phyloP scores from a whole-genome alignment of 192 early-diverging fungal genomes.

The Entomortierella parvispora region DNA sequence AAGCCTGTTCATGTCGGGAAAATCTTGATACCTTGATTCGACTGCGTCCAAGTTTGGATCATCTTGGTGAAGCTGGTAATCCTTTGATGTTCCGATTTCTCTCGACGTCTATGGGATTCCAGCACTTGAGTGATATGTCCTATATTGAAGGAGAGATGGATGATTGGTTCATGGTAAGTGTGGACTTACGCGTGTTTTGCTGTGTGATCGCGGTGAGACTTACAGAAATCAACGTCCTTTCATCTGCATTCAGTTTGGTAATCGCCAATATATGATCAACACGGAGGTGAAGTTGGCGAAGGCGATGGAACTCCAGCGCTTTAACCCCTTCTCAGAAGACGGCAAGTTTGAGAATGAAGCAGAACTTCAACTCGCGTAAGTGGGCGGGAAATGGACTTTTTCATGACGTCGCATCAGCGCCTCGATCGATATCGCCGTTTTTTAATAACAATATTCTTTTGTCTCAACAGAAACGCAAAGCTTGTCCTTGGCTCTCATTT shows the following conservation, averaged over 20 bases:
- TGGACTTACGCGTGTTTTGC: neutral
- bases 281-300: constrained; percentile 47
- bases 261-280: constrained; percentile 51
- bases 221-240: neutral
- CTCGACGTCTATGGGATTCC: constrained; percentile 76
- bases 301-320: constrained; percentile 47
- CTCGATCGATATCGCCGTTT: too few species aligned
- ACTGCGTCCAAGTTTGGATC: constrained; percentile 76
- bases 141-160: constrained; percentile 83
- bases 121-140: constrained; percentile 72
- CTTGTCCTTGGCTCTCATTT: constrained; percentile 71
- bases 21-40: constrained; percentile 79
- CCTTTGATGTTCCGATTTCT: constrained; percentile 76
- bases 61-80: constrained; percentile 76
- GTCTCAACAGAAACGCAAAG: constrained; percentile 13
- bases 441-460: too few species aligned
- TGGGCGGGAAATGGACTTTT: too few species aligned
- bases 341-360: constrained; percentile 43
- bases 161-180: constrained; percentile 81
- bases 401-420: too few species aligned
- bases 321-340: constrained; percentile 45
- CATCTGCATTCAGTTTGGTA: constrained; percentile 58
- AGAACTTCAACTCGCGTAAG: constrained; percentile 34
- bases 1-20: constrained; percentile 69
- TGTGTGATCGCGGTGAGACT: neutral